Percentiles rank a stretch among this genome's conserved stretches.
phyloP scores from a whole-genome alignment of 176 grass and related monocot species.

The Olyra latifolia region DNA sequence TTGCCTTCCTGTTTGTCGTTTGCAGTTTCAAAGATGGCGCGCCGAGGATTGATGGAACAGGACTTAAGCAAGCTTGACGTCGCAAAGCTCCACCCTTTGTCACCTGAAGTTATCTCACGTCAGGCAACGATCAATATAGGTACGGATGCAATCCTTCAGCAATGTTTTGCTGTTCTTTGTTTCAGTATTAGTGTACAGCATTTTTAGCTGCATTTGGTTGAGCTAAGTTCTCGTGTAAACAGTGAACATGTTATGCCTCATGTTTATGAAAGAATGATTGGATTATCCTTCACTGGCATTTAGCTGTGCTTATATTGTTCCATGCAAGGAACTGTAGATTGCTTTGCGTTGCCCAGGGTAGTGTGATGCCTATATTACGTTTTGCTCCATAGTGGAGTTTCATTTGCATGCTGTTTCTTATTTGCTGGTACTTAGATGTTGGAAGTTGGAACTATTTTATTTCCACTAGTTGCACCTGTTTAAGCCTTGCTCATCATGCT shows the following conservation, averaged over 20 bases:
- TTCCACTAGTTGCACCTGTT: background rate
- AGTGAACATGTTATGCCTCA: background rate
- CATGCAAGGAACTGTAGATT: background rate
- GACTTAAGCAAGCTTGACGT: conserved; percentile 85
- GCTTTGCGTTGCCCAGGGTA: background rate
- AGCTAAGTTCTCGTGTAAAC: conserved; percentile 50
- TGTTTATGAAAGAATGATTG: background rate
- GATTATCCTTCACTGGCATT: conserved; percentile 36
- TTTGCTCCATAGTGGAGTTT: background rate
- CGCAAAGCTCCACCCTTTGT: conserved; percentile 69
- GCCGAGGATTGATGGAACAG: conserved; percentile 88
- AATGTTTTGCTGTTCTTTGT: background rate
- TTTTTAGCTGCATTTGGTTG: conserved; percentile 42
- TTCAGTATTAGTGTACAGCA: background rate
- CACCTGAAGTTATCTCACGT: conserved; percentile 84
- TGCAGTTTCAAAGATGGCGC: conserved; percentile 58
- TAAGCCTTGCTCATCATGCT: background rate
- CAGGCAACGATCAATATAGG: conserved; percentile 92
- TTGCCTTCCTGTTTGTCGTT: background rate
- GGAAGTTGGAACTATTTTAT: background rate
- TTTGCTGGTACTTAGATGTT: background rate
- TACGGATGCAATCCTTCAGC: background rate
- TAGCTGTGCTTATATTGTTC: background rate
- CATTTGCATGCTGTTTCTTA: background rate
- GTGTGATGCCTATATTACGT: background rate